These are phyloP conservation scores for Colletotrichum graminicola DNA, from an alignment of 2,329 filamentous ascomycete species.

Conservation along the genomic window DNA sequence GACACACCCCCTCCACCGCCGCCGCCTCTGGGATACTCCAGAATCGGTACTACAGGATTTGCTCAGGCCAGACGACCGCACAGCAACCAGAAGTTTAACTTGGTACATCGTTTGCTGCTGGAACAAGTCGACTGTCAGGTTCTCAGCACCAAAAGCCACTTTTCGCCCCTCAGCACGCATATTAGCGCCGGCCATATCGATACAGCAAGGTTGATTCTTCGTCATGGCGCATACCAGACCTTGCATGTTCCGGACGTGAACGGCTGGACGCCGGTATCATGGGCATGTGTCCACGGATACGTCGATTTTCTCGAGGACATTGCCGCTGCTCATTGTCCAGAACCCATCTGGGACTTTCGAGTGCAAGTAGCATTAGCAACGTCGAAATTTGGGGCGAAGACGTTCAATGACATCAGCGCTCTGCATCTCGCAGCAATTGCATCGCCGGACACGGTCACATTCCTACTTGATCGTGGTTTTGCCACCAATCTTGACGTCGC, in stretches of 20 bases:
- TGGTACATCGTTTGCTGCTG: conserved; percentile 4
- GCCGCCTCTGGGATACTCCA: background rate
- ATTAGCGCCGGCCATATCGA: conserved; percentile 4
- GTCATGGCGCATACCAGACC: background rate
- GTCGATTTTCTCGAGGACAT: background rate
- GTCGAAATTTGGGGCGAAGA: too few relatives aligned
- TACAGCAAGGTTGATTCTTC: background rate
- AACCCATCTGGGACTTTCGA: conserved; percentile 14
- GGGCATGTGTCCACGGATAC: conserved; percentile 21
- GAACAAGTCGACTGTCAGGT: background rate
- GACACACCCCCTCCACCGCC: too few relatives aligned
- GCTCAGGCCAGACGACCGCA: background rate
- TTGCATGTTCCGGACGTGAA: background rate
- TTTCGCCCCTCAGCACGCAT: conserved; percentile 10
- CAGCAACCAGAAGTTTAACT: background rate
- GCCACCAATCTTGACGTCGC: background rate
- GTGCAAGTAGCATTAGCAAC: background rate
- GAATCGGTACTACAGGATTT: background rate
- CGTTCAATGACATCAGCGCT: background rate
- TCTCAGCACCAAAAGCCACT: background rate
- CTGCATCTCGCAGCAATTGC: conserved; percentile 16
- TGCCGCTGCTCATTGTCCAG: background rate
- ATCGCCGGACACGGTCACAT: background rate
- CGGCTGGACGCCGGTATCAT: conserved; percentile 20
- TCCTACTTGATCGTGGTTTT: conserved; percentile 3